Conservation (phyloP, 805 yeast species). For the Sporopachydermia quercuum region DNA sequence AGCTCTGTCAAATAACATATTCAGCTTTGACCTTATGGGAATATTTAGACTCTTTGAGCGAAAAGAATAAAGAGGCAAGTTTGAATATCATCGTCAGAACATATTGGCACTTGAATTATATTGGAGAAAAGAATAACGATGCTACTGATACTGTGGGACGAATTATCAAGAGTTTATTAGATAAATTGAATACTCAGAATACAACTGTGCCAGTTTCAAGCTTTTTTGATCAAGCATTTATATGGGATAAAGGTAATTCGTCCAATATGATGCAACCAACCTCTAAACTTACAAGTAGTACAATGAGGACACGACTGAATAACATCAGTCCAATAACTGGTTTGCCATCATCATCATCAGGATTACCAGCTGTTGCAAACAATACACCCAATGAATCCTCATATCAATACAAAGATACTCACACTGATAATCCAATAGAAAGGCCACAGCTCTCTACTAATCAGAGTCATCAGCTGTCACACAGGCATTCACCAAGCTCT, state of each 20-base stretch:
- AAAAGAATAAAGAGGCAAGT: constrained; percentile 25
- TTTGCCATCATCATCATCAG: neutral
- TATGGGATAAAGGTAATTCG: constrained; percentile 8
- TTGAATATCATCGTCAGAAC: constrained; percentile 34
- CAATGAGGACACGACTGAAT: no score
- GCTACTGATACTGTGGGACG: constrained; percentile 46
- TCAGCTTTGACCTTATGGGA: constrained; percentile 39
- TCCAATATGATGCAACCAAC: constrained; percentile 3
- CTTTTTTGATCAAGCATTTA: constrained; percentile 6
- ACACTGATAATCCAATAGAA: neutral
- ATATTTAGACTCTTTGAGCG: constrained; percentile 24
- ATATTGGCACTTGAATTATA: constrained; percentile 43
- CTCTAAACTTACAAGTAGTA: no score
- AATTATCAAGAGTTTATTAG: constrained; percentile 36
- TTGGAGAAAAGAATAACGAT: constrained; percentile 41
- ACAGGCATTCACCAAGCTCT: no score
- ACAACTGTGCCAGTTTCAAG: constrained; percentile 5
- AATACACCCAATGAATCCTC: neutral
- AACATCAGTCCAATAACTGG: no score
- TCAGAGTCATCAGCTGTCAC: neutral
- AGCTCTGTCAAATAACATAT: constrained; percentile 37
- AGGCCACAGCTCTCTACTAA: neutral
- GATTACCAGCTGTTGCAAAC: no score
- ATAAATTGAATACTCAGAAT: constrained; percentile 19
- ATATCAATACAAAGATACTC: neutral